A percentile compares a stretch with the other conserved stretches of the same genome.
These are phyloP conservation scores for Lophiotrema nucula DNA, from an alignment of 495 filamentous ascomycete species.

Conservation along the genomic window DNA sequence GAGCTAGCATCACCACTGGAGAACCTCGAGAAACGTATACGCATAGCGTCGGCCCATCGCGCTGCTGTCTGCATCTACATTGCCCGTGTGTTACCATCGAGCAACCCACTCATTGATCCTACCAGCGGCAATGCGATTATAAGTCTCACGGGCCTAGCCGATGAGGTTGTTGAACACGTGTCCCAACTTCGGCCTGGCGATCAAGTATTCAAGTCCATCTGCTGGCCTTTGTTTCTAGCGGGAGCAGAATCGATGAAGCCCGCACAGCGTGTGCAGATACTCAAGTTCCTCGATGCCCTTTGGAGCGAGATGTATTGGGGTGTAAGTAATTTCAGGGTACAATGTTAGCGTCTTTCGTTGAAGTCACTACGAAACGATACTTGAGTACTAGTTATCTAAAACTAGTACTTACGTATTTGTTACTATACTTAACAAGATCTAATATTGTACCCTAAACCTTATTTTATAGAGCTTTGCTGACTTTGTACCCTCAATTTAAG, in stretches of 20 bases:
- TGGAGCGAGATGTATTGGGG: slow-evolving; percentile 29
- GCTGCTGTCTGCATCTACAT: slow-evolving; percentile 31
- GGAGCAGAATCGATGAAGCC: slow-evolving; percentile 24
- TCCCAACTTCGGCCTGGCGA: slow-evolving; percentile 14
- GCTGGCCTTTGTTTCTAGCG: slow-evolving; percentile 30
- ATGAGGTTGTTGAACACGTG: slow-evolving; percentile 26
- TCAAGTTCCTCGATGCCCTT: slow-evolving; percentile 17
- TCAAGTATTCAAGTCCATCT: slow-evolving; percentile 27
- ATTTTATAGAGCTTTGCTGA: too few species aligned
- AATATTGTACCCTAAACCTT: too few species aligned
- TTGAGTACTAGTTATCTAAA: too few species aligned
- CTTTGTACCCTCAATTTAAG: too few species aligned
- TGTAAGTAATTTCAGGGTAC: too few species aligned
- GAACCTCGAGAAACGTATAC: slow-evolving; percentile 23
- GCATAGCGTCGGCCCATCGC: slow-evolving; percentile 26
- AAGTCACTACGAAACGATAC: too few species aligned
- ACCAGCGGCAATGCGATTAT: slow-evolving; percentile 9
- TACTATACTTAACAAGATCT: too few species aligned
- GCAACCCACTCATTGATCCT: slow-evolving; percentile 9
- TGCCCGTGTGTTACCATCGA: slow-evolving; percentile 10
- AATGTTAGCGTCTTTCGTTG: too few species aligned
- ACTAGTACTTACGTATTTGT: too few species aligned
- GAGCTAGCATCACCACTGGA: slow-evolving; percentile 18
- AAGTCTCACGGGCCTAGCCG: slow-evolving; percentile 17
- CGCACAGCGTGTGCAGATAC: slow-evolving; percentile 17